phyloP scores from a whole-genome alignment of 2,329 filamentous ascomycete genomes.

The Amauroascus niger region DNA sequence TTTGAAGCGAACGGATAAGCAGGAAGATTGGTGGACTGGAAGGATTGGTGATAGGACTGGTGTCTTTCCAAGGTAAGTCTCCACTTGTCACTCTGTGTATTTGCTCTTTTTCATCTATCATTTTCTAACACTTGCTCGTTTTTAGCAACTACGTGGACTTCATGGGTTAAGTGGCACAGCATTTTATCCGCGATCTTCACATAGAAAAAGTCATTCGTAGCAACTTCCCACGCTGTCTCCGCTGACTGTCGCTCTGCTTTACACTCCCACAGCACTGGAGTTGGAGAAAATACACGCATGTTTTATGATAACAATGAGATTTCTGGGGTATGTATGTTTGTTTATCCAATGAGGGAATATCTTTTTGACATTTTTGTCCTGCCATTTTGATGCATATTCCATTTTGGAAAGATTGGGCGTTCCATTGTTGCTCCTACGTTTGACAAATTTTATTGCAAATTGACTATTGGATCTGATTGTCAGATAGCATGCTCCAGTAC shows the following conservation, averaged over 20 bases:
- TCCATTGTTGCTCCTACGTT: not conserved
- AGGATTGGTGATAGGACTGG: constrained; percentile 74
- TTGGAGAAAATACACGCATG: not conserved
- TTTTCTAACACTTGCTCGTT: not conserved
- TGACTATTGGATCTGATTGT: no score
- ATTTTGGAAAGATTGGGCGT: not conserved
- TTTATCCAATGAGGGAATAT: not conserved
- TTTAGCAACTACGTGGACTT: constrained; percentile 30
- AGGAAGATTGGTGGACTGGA: constrained; percentile 97
- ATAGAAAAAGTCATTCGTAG: not conserved
- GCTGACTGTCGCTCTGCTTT: not conserved
- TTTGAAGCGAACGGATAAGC: constrained; percentile 84
- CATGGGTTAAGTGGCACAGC: not conserved
- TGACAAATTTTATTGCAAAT: no score
- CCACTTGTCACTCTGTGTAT: not conserved
- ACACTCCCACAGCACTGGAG: constrained; percentile 2
- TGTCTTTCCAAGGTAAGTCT: constrained; percentile 71
- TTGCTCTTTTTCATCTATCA: constrained; percentile 12
- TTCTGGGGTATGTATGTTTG: not conserved
- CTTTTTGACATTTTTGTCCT: not conserved
- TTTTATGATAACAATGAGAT: constrained; percentile 1
- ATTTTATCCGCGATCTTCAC: not conserved
- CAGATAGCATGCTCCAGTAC: no score
- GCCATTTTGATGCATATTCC: not conserved
- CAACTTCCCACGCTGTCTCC: not conserved